phyloP scores from a whole-genome alignment of 2,329 filamentous ascomycete genomes.

The Colletotrichum acutatum region DNA sequence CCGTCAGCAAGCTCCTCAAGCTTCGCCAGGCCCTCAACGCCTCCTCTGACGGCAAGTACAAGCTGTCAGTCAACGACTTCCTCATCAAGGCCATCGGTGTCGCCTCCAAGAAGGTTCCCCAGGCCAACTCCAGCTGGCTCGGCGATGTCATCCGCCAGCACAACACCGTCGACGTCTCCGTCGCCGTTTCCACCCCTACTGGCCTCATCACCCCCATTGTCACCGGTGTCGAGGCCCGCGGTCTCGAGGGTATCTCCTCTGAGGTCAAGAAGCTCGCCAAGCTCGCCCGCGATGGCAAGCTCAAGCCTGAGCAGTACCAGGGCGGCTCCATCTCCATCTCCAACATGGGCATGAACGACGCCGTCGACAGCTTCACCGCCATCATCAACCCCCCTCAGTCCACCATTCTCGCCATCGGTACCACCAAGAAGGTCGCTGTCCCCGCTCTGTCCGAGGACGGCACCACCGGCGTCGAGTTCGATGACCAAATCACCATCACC shows the following conservation, averaged over 20 bases:
- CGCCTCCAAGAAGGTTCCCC: conserved; percentile 92
- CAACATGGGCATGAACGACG: conserved; percentile 99
- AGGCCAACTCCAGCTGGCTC: conserved; percentile 96
- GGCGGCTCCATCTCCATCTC: conserved; percentile 99
- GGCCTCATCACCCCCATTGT: conserved; percentile 99
- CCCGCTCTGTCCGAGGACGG: conserved; percentile 79
- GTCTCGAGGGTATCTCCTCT: conserved; percentile 87
- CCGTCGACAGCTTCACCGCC: conserved; percentile 96
- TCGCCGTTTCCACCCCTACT: conserved; percentile 91
- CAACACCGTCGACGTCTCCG: conserved; percentile 92
- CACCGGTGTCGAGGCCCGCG: conserved; percentile 85
- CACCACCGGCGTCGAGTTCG: conserved; percentile 81
- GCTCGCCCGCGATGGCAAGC: conserved; percentile 95
- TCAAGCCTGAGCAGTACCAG: conserved; percentile 99
- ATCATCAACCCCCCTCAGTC: conserved; percentile 99
- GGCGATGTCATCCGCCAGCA: conserved; percentile 91
- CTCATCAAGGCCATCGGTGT: conserved; percentile 94
- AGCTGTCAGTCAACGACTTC: conserved; percentile 99
- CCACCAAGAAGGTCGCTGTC: conserved; percentile 93
- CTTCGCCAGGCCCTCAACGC: conserved; percentile 94
- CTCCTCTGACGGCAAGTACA: conserved; percentile 91
- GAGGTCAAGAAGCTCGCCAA: conserved; percentile 97
- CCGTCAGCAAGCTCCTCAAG: conserved; percentile 94
- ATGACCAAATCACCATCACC: conserved; percentile 96
- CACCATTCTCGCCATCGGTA: conserved; percentile 93